Conservation (phyloP, 2,329 filamentous ascomycete genomes). For the Aspergillus fijiensis region DNA sequence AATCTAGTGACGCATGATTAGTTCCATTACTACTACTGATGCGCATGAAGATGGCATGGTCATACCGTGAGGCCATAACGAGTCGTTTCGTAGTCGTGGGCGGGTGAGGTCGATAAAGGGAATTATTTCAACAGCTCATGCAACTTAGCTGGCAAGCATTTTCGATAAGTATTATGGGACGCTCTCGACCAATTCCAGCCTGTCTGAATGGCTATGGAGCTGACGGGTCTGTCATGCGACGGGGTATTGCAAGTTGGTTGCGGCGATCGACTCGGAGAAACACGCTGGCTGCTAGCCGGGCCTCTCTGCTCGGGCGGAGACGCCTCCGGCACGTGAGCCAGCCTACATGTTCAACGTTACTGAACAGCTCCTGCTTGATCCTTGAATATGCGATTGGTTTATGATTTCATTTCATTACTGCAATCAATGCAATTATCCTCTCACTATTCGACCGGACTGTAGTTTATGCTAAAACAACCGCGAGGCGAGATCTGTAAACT, state of each 20-base stretch:
- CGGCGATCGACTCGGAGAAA: background rate
- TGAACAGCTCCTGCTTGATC: no score
- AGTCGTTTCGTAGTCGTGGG: constrained; percentile 5
- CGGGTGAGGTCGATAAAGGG: background rate
- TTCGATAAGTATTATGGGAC: background rate
- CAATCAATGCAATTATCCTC: no score
- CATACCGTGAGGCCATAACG: constrained; percentile 40
- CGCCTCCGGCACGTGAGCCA: background rate
- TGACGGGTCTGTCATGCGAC: background rate
- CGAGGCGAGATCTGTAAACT: background rate
- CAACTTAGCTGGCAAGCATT: background rate
- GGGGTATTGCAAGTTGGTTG: background rate
- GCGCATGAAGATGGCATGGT: background rate
- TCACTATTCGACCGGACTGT: background rate
- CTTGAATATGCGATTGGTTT: no score
- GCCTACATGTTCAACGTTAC: background rate
- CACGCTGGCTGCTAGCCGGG: background rate
- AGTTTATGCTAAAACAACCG: background rate
- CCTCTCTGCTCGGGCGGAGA: background rate
- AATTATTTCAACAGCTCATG: background rate
- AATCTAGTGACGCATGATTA: constrained; percentile 52
- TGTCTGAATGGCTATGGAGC: background rate
- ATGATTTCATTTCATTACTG: no score
- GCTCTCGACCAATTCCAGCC: background rate
- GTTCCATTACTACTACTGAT: background rate